Base-by-base conservation (phyloP, 2,329 filamentous ascomycete species). In the Trichoderma arundinaceum region DNA sequence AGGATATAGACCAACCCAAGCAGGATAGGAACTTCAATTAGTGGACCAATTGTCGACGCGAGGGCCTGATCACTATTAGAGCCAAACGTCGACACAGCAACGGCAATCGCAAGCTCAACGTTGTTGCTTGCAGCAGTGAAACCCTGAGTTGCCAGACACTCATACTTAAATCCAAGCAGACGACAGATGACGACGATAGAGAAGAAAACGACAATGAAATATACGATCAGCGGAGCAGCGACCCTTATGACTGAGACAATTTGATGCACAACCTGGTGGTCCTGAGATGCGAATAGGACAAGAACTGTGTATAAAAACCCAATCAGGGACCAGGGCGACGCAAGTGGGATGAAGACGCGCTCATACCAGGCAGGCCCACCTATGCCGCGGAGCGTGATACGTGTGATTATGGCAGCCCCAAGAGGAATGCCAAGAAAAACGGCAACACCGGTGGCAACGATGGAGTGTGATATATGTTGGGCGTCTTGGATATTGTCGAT, bases 121-220 rank as follows among this genome's bases (percentile, higher is more conserved):
- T 97, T 96, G 74, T 97, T 97, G 75, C 92, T 96, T 1, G 92
- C 91, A 0, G 92, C 94, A 0, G 92, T 96, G 72, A 96, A 95
- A 73, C 91, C 93, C 77, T 96, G 92, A 1, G 92, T 94, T 10
- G 85, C 83, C 1, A 85, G 84, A 1, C 93, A 75, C 41, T 83
- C 83, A 74, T 96, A 96, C 0, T 86, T 87, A 66, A 93, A 93
- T 0, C 92, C 90, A n/a, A 90, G 77, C n/a, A 81, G 83, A 54
- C 83, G 81, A 3, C 87, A 84, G 1, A 88, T 78, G 49, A 80
- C 80, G 1, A 95, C 79, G 0, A 92, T 95, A 2, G 81, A 71
- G 54, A 87, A 86, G 79, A 96, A 97, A 64, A 95, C 86, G 67
- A 89, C 76, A 1, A 87, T 71, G 72, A 97, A 97, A 74, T 96